Evolutionary conservation across 305 asterid species (phyloP), one percentile per base, ranked within the genome.

Genomic region (Plantago lanceolata): DNA sequence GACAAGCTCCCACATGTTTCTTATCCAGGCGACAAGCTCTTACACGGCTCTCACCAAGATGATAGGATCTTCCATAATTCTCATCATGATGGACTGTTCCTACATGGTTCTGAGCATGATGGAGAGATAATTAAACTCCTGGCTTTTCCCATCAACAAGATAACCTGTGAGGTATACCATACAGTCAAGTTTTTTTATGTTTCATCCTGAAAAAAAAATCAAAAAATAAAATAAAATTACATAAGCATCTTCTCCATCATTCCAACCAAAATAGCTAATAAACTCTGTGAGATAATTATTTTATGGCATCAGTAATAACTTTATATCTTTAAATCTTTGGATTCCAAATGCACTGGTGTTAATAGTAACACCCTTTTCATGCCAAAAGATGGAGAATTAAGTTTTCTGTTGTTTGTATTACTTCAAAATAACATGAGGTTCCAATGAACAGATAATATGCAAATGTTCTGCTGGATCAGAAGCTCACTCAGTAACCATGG

Each of bases 391-490:
- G 44, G 9, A 13, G 44, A 15, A 6, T 16, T 3, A 57, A 2
- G 33, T 57, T 11, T 17, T 35, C 20, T 11, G 8, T 15, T 19
- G 19, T 18, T 15, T 0, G 24, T 15, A 8, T 33, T 18, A 17
- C 21, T 12, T 51, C 29, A 54, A 21, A 24, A 9, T 15, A 40
- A 18, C 19, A 54, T 14, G 26, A 43, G 6, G 9, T 53, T 59
- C 47, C 6, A 18, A 40, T 51, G 53, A 20, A 66, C 86, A 92
- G 98, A 73, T 92, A 24, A 63, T 81, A 40, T 68, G 83, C 79
- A 85, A 85, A 78, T 77, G 84, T 67, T 65, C 77, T 9, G 61
- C 68, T 2, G 95, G 94, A 53, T 91, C 78, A 63, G 98, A 93
- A n/a, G 76, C 87, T 0, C 97, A 90, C 40, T 63, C 75, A 49